Conservation (phyloP, 495 filamentous ascomycete genomes). For the Penicillium lagena region DNA sequence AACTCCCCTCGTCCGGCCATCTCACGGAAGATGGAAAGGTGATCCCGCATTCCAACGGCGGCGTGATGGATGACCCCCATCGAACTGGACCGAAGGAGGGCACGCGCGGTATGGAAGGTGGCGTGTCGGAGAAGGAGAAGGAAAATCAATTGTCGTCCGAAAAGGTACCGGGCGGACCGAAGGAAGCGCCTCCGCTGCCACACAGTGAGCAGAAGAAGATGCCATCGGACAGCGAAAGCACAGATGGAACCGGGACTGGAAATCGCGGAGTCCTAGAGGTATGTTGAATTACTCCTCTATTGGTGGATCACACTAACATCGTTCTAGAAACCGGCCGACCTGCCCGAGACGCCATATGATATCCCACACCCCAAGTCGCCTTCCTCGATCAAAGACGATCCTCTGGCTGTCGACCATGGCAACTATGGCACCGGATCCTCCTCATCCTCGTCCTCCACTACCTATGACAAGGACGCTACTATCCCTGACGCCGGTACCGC, state of each 20-base stretch:
- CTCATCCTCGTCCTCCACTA: slow-evolving; percentile 9
- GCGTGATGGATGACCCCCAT: slow-evolving; percentile 85
- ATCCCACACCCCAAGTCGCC: slow-evolving; percentile 67
- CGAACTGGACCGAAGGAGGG: slow-evolving; percentile 69
- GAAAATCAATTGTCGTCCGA: slow-evolving; percentile 59
- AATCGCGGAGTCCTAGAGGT: slow-evolving; percentile 63
- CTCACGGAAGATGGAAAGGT: slow-evolving; percentile 53
- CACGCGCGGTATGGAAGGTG: slow-evolving; percentile 80
- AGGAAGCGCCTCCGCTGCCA: slow-evolving; percentile 76
- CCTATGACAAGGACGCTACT: slow-evolving; percentile 28
- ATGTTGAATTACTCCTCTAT: slow-evolving; percentile 3
- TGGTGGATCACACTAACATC: too few species aligned
- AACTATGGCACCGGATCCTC: slow-evolving; percentile 34
- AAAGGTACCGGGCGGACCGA: slow-evolving; percentile 74
- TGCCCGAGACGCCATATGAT: slow-evolving; percentile 76
- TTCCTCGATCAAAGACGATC: slow-evolving; percentile 57
- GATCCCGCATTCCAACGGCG: slow-evolving; percentile 73
- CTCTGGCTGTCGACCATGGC: slow-evolving; percentile 53
- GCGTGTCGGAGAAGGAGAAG: slow-evolving; percentile 77
- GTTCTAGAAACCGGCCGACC: slow-evolving; percentile 69
- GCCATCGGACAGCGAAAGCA: slow-evolving; percentile 32
- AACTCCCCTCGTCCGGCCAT: slow-evolving; percentile 26
- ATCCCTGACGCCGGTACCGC: slow-evolving; percentile 63
- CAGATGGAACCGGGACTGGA: slow-evolving; percentile 28
- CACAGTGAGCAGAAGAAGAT: slow-evolving; percentile 65